A percentile compares a stretch with the other conserved stretches of the same genome.
phyloP scores from a whole-genome alignment of 257 asterid genomes.

The Solanum sejunctum region DNA sequence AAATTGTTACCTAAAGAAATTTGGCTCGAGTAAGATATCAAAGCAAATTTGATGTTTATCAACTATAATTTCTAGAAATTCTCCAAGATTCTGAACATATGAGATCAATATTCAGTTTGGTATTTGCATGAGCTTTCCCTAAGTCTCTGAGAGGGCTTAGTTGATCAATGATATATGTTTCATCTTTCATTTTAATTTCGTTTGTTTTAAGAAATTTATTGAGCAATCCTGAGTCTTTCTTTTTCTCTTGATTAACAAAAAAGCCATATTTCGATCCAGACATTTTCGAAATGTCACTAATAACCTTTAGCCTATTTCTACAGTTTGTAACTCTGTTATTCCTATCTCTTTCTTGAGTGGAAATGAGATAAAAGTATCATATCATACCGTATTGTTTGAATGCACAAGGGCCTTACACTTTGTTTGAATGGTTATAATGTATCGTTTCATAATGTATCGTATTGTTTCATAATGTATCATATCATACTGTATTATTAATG shows the following conservation, averaged over 20 bases:
- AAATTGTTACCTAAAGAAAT: fast-evolving
- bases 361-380: no score
- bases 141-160: background rate
- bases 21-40: background rate
- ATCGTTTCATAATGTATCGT: no score
- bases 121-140: background rate
- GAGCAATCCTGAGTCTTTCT: background rate
- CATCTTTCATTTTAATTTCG: background rate
- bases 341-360: no score
- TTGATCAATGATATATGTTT: background rate
- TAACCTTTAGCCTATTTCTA: background rate
- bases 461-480: no score
- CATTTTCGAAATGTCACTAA: background rate
- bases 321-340: no score
- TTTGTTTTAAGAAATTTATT: background rate
- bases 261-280: background rate
- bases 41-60: background rate
- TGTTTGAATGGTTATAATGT: no score
- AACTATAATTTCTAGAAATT: background rate
- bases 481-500: no score
- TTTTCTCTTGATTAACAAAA: background rate
- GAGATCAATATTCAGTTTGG: background rate
- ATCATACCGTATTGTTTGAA: no score
- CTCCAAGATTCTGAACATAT: background rate
- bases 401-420: no score